Evolutionary conservation across 78 protist species (phyloP), one percentile per base, ranked within the genome.

Genomic region (Mastigamoeba balamuthi): DNA sequence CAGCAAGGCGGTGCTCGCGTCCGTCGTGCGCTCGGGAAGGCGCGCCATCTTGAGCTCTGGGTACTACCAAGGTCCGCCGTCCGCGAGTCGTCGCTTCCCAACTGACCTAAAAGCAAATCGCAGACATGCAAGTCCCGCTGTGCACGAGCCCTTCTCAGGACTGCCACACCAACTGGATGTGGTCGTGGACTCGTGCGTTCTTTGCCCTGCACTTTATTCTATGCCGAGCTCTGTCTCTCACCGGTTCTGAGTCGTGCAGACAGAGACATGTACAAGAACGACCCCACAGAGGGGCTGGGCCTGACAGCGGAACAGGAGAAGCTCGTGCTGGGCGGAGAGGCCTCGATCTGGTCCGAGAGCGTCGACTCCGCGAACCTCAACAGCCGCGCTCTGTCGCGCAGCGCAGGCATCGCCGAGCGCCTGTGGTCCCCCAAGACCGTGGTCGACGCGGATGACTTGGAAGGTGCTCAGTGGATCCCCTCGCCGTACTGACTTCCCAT

Each of bases 261-360:
- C n/a, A n/a, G n/a, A n/a, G n/a, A n/a, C n/a, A n/a, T n/a, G 33
- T 48, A 25, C 58, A 48, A 17, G 33, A 48, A 42, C 3, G 77
- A 74, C 28, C 77, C 77, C 28, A 5, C 4, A 3, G 75, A 3
- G 42, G 42, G 42, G 17, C 42, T 63, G 66, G 4, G 4, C 6
- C 9, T 41, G 63, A 65, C 77, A 3, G 70, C 28, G 10, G 63
- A 41, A 27, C 65, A 41, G 28, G 43, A 3, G 25, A 5, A 3
- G 10, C 63, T 35, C 28, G 43, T 74, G 9, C 30, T 69, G 3
- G 77, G 77, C 28, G 70, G 63, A 3, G 77, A 74, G 5, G 77
- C 76, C 77, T 67, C 66, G 10, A 3, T 6, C 3, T 74, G 77
- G 77, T 3, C 48, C 28, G 77, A 74, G 41, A 3, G 6, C 25